Evolutionary conservation across 2,329 filamentous ascomycete species (phyloP), one percentile per base, ranked within the genome.

Genomic region (Colletotrichum shisoi): DNA sequence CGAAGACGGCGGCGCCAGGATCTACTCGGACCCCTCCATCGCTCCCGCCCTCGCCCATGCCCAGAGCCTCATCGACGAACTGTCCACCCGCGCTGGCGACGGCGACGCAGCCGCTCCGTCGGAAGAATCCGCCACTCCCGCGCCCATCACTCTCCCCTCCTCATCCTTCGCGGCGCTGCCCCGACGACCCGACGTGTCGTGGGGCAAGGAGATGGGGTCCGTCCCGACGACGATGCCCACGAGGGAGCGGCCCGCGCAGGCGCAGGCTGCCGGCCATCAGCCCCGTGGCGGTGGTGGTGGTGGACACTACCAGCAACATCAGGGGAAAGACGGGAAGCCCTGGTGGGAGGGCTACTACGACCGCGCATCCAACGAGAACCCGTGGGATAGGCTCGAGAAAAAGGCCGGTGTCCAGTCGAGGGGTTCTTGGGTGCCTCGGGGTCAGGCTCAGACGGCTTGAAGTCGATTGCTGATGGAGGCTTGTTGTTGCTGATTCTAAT

Each of bases 311-410:
- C 49, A 51, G 4, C 34, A 52, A 24, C 52, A 68, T 24, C 63
- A 64, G 12, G 42, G 53, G n/a, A 39, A 24, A 39, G 53, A 57
- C 21, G 58, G 69, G 9, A 69, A 79, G 66, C 78, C 77, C 1
- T 91, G 89, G 81, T 91, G 89, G 76, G 79, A 83, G 45, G 87
- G 83, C 42, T 92, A 91, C 75, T 93, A 92, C 75, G 85, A 91
- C 66, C 84, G 86, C 0, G 84, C 82, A 65, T 91, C 89, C 69
- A 87, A 92, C 71, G 83, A 89, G 74, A 92, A 94, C 74, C 91
- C 91, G 0, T 94, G 91, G 91, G 84, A 82, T 57, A 76, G 74
- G 9, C 76, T 89, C 21, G 87, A 89, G 75, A 77, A 79, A 71
- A 71, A 75, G 7, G 75, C 75, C 27, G 82, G 82, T 0, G 70